Evolutionary conservation across 257 asterid genomes (phyloP).

Genomic region (Hygrophila difformis): DNA sequence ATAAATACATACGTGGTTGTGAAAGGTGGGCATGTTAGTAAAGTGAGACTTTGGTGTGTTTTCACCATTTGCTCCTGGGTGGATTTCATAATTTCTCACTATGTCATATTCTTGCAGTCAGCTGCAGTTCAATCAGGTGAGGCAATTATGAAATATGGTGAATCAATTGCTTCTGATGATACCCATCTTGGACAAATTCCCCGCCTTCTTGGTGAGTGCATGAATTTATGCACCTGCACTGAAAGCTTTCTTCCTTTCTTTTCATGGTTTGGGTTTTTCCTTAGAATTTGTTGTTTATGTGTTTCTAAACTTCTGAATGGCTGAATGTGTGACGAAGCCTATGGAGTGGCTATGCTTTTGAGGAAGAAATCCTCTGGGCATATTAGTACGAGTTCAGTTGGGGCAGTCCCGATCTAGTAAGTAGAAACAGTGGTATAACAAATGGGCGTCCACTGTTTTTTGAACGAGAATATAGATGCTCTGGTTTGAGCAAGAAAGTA

Average conservation of each 20-base stretch:
- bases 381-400: neutral
- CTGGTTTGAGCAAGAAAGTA: no score
- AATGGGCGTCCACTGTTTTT: no score
- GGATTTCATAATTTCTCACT: no score
- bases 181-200: constrained; percentile 68
- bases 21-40: no score
- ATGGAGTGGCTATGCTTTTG: neutral
- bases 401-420: neutral
- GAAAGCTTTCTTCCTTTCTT: no score
- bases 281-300: neutral
- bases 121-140: constrained; percentile 76
- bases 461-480: no score
- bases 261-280: no score
- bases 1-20: no score
- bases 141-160: constrained; percentile 75
- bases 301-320: neutral
- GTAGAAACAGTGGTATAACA: constrained; percentile 4
- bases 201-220: constrained; percentile 83
- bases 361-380: constrained; percentile 1
- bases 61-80: no score
- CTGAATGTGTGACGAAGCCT: neutral
- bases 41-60: no score
- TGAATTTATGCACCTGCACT: no score
- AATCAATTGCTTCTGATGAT: constrained; percentile 59
- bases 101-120: constrained; percentile 34